Percentiles rank a stretch among this genome's conserved stretches.
Evolutionary conservation across 2,329 filamentous ascomycete genomes (phyloP).

Genomic region (Diaporthe ampelina): DNA sequence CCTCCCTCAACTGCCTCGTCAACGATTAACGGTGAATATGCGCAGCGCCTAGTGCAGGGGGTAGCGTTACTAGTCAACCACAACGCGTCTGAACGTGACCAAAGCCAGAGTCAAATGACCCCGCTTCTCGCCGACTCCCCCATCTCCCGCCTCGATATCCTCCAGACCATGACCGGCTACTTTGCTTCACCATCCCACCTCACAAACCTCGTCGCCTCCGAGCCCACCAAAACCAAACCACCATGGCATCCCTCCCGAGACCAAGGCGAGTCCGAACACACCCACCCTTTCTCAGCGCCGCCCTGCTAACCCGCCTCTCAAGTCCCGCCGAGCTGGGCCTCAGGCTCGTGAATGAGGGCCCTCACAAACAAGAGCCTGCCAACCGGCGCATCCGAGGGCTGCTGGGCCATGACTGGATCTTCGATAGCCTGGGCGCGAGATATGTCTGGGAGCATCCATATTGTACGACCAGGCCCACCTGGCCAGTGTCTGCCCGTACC

Average conservation of each 20-base stretch:
- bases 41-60: too few species aligned
- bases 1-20: too few species aligned
- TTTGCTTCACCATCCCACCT: neutral
- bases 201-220: neutral
- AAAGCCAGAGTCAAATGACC: neutral
- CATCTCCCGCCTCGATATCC: too few species aligned
- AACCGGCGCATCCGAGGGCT: constrained; percentile 51
- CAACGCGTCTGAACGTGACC: too few species aligned
- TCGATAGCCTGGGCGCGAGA: constrained; percentile 51
- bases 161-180: too few species aligned
- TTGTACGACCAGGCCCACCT: constrained; percentile 42
- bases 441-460: constrained; percentile 54
- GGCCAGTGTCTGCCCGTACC: too few species aligned
- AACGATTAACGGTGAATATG: too few species aligned
- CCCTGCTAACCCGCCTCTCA: neutral
- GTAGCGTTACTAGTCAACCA: too few species aligned
- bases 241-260: constrained; percentile 29
- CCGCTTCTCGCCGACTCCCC: neutral
- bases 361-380: constrained; percentile 49
- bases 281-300: neutral
- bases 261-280: constrained; percentile 11
- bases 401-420: constrained; percentile 48
- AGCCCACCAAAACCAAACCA: neutral
- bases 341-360: constrained; percentile 47
- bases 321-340: constrained; percentile 44